Evolutionary conservation across 495 filamentous ascomycete species (phyloP).

Genomic region (Aspergillus kassunensis): DNA sequence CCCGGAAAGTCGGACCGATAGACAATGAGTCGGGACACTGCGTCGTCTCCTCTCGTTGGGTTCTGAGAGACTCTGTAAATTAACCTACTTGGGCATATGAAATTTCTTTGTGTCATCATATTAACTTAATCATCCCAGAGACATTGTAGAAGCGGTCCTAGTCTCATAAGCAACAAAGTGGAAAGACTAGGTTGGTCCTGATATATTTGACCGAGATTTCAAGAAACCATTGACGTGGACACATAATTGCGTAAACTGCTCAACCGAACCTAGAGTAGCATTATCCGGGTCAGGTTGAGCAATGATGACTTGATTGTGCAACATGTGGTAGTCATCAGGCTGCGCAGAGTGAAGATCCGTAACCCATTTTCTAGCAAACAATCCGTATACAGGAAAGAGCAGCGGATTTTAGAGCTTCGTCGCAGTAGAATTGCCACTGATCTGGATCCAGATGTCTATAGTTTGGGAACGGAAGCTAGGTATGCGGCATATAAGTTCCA

Average conservation of each 20-base stretch:
- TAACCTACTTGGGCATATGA: conserved; percentile 42
- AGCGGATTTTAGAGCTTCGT: not conserved
- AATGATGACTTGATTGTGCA: conserved; percentile 3
- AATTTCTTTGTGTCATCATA: conserved; percentile 16
- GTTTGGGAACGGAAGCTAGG: too few relatives aligned
- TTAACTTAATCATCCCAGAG: not conserved
- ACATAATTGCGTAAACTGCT: not conserved
- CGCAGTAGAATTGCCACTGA: not conserved
- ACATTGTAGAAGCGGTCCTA: not conserved
- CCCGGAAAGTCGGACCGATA: conserved; percentile 30
- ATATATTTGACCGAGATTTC: conserved; percentile 9
- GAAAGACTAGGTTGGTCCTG: conserved; percentile 1
- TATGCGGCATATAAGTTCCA: too few relatives aligned
- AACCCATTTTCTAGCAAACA: not conserved
- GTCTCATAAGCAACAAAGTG: not conserved
- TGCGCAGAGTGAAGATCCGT: conserved; percentile 1
- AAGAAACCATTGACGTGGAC: not conserved
- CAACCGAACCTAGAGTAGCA: not conserved
- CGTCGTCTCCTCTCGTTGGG: conserved; percentile 30
- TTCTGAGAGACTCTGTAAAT: conserved; percentile 42
- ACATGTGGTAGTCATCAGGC: conserved; percentile 2
- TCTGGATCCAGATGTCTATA: too few relatives aligned
- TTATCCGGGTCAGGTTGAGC: not conserved
- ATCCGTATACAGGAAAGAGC: not conserved
- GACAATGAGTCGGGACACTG: conserved; percentile 22